Conservation (phyloP, 345 rosid species). For the Linum usitatissimum region DNA sequence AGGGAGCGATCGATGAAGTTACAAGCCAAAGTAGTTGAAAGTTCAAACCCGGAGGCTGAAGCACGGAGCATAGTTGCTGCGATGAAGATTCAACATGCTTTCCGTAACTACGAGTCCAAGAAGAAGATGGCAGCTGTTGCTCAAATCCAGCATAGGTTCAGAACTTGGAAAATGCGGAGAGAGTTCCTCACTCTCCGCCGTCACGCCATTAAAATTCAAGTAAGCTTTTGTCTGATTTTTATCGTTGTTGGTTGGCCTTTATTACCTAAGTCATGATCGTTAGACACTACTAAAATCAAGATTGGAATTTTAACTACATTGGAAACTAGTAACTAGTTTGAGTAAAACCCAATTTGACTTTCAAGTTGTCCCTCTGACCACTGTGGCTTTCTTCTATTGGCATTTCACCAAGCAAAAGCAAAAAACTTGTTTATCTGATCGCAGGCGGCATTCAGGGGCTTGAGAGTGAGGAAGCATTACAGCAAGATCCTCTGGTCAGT, state of each 20-base stretch:
- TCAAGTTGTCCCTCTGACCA: no score
- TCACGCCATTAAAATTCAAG: slow-evolving; percentile 76
- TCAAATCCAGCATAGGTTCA: slow-evolving; percentile 75
- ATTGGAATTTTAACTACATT: no score
- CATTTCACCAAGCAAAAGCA: neutral
- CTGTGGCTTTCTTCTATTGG: neutral
- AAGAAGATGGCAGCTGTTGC: slow-evolving; percentile 80
- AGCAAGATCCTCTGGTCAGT: slow-evolving; percentile 80
- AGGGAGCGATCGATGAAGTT: slow-evolving; percentile 67
- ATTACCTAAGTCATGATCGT: no score
- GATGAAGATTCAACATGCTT: slow-evolving; percentile 93
- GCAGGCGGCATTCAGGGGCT: slow-evolving; percentile 86
- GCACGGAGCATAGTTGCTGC: slow-evolving; percentile 73
- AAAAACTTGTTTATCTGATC: neutral
- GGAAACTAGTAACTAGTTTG: no score
- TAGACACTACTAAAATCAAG: no score
- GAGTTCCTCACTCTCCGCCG: slow-evolving; percentile 66
- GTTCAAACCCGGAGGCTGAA: slow-evolving; percentile 48
- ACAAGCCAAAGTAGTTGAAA: slow-evolving; percentile 34
- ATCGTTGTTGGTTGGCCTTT: neutral
- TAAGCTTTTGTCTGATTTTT: slow-evolving; percentile 10
- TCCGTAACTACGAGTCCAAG: slow-evolving; percentile 49
- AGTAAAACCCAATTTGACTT: no score
- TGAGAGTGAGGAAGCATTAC: slow-evolving; percentile 69
- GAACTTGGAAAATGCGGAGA: slow-evolving; percentile 68